phyloP scores from a whole-genome alignment of 306 rosid species.

The Dryas alaskensis region DNA sequence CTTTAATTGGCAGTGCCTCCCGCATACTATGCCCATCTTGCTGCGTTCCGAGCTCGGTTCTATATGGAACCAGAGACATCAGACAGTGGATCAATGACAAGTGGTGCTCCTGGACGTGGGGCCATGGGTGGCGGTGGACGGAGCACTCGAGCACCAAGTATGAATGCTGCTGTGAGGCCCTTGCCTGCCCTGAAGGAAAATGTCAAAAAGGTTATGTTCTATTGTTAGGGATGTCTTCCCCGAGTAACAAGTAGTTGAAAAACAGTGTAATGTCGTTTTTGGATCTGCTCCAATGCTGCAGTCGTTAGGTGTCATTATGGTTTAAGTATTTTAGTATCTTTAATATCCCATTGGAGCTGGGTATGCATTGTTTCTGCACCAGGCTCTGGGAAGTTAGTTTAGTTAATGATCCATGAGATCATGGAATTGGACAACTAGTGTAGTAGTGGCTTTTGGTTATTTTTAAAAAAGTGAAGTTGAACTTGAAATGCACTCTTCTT shows the following conservation, averaged over 20 bases:
- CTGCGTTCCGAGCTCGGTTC: conserved; percentile 91
- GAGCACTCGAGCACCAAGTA: conserved; percentile 57
- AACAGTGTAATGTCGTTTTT: background rate
- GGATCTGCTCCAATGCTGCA: background rate
- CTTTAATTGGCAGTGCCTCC: conserved; percentile 73
- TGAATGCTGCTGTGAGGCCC: conserved; percentile 77
- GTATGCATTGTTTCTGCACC: background rate
- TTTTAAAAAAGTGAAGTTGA: too few species aligned
- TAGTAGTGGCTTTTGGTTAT: too few species aligned
- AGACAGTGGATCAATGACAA: conserved; percentile 83
- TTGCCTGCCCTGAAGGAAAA: conserved; percentile 82
- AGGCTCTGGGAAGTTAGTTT: background rate
- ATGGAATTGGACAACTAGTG: background rate
- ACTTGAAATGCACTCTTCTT: too few species aligned
- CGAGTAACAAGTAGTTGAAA: background rate
- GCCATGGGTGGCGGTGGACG: conserved; percentile 46
- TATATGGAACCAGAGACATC: conserved; percentile 92
- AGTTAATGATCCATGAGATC: background rate
- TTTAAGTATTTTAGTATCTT: background rate
- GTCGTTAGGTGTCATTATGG: background rate
- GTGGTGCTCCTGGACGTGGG: conserved; percentile 72
- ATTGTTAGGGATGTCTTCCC: conserved; percentile 42
- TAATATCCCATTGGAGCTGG: background rate
- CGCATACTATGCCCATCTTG: conserved; percentile 90
- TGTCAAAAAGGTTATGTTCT: conserved; percentile 92